These are phyloP conservation scores for Hanseniaspora guilliermondii DNA, from an alignment of 805 yeast species.

Conservation along the genomic window DNA sequence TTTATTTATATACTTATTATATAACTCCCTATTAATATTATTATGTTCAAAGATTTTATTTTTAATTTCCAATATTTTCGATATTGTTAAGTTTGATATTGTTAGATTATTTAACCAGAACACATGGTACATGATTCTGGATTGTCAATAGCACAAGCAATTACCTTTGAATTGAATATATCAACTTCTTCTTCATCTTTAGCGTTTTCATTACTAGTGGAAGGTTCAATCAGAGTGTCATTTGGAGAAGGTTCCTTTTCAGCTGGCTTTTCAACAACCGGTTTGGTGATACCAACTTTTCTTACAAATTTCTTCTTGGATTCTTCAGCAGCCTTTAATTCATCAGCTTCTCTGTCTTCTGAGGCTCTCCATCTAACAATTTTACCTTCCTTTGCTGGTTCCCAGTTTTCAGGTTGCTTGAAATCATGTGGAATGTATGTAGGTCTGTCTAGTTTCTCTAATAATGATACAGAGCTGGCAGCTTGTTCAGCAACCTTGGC, in stretches of 20 bases:
- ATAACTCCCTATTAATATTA: neutral
- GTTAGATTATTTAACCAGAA: conserved; percentile 53
- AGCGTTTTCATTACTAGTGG: conserved; percentile 30
- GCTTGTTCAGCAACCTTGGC: conserved; percentile 90
- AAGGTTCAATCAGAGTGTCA: conserved; percentile 17
- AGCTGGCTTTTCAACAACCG: neutral
- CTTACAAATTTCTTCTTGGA: conserved; percentile 14
- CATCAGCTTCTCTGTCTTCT: conserved; percentile 14
- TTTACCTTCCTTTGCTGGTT: conserved; percentile 15
- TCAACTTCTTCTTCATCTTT: conserved; percentile 44
- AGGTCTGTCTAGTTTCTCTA: conserved; percentile 31
- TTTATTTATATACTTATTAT: neutral
- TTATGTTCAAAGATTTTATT: neutral
- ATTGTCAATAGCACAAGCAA: conserved; percentile 93
- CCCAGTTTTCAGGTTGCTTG: conserved; percentile 16
- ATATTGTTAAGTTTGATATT: no score
- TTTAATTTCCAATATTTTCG: no score
- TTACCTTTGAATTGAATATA: conserved; percentile 81
- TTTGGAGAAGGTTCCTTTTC: conserved; percentile 14
- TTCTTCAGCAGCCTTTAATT: conserved; percentile 14
- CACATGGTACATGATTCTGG: conserved; percentile 99
- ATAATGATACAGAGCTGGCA: conserved; percentile 37
- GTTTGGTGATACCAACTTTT: neutral
- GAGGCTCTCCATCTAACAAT: conserved; percentile 14
- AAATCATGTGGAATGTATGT: conserved; percentile 24